Conservation (phyloP, 805 yeast species). For the Starmerella etchellsii region DNA sequence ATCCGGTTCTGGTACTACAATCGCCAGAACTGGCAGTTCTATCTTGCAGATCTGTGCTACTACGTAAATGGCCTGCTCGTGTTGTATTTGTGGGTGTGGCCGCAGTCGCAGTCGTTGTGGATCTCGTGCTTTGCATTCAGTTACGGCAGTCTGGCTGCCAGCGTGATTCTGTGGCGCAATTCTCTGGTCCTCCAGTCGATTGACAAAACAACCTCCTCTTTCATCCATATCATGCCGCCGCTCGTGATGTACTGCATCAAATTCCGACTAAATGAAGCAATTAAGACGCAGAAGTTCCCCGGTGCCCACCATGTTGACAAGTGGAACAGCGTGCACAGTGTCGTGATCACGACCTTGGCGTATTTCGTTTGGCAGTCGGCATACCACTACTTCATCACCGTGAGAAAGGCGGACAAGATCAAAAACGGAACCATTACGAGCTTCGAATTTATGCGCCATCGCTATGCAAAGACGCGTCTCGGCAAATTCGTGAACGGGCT, state of each 20-base stretch:
- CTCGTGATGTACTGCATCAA: slow-evolving; percentile 73
- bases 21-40: slow-evolving; percentile 69
- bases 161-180: slow-evolving; percentile 91
- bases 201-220: slow-evolving; percentile 83
- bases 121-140: slow-evolving; percentile 75
- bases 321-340: slow-evolving; percentile 61
- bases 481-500: slow-evolving; percentile 70
- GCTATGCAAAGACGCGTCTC: slow-evolving; percentile 48
- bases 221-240: slow-evolving; percentile 86
- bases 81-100: slow-evolving; percentile 70
- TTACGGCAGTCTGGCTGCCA: slow-evolving; percentile 82
- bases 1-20: slow-evolving; percentile 72
- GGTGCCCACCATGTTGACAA: slow-evolving; percentile 59
- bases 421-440: slow-evolving; percentile 78
- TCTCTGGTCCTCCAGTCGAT: slow-evolving; percentile 82
- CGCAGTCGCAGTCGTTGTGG: slow-evolving; percentile 58
- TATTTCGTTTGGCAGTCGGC: slow-evolving; percentile 82
- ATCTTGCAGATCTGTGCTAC: slow-evolving; percentile 84
- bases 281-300: slow-evolving; percentile 50
- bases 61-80: slow-evolving; percentile 66
- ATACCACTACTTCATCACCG: slow-evolving; percentile 86
- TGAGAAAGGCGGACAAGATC: slow-evolving; percentile 64
- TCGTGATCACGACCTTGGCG: slow-evolving; percentile 65
- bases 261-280: slow-evolving; percentile 52
- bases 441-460: slow-evolving; percentile 66